Evolutionary conservation across 2,329 filamentous ascomycete species (phyloP).

Genomic region (Claviceps quebecensis): DNA sequence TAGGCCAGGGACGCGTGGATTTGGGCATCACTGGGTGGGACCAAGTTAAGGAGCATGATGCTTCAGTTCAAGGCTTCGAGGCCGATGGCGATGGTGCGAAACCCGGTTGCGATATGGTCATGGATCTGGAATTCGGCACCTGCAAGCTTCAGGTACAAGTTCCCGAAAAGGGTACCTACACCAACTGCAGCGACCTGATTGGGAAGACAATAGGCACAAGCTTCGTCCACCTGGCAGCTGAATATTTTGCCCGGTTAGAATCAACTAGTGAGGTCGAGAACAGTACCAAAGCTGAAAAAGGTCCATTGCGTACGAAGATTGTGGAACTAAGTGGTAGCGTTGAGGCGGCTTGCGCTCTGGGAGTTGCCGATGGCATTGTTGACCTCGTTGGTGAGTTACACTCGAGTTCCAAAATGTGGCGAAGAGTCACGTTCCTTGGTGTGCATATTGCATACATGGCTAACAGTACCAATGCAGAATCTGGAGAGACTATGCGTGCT

Average conservation of each 20-base stretch:
- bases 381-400: constrained; percentile 73
- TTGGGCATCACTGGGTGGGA: constrained; percentile 90
- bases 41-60: constrained; percentile 83
- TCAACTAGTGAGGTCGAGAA: constrained; percentile 27
- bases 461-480: constrained; percentile 45
- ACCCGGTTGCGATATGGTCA: constrained; percentile 64
- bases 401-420: too few relatives aligned
- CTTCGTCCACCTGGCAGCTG: constrained; percentile 71
- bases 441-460: neutral
- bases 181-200: constrained; percentile 60
- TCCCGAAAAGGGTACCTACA: constrained; percentile 66
- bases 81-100: constrained; percentile 29
- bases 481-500: constrained; percentile 94
- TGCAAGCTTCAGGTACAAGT: constrained; percentile 97
- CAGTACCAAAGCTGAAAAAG: constrained; percentile 20
- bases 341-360: constrained; percentile 88
- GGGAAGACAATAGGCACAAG: constrained; percentile 92
- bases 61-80: constrained; percentile 38
- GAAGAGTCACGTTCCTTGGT: neutral
- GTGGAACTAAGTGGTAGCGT: constrained; percentile 94
- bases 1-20: constrained; percentile 86
- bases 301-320: constrained; percentile 68
- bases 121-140: constrained; percentile 79
- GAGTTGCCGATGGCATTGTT: constrained; percentile 92
- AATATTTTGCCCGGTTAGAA: constrained; percentile 76